These are phyloP conservation scores for Lathyrus aphaca DNA, from an alignment of 306 rosid species.

Conservation along the genomic window DNA sequence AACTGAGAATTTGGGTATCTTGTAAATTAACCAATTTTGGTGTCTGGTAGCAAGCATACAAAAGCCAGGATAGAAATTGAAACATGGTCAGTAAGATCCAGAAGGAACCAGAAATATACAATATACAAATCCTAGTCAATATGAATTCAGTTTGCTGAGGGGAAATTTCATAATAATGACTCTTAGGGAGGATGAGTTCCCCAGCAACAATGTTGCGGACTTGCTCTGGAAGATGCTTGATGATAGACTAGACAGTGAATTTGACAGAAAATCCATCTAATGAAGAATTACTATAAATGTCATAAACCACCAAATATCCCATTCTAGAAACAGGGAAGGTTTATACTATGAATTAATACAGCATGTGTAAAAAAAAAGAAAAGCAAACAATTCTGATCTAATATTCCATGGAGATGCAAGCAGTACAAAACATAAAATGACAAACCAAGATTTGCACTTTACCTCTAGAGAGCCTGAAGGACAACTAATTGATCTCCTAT, in stretches of 20 bases:
- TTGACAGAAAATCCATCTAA: background rate
- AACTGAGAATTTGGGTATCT: background rate
- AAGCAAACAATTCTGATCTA: constrained; percentile 22
- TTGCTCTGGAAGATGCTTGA: constrained; percentile 3
- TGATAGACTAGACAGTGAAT: background rate
- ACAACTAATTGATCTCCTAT: constrained; percentile 78
- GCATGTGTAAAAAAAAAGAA: background rate
- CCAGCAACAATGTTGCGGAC: background rate
- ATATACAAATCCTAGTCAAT: background rate
- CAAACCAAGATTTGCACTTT: constrained; percentile 67
- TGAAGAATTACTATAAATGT: background rate
- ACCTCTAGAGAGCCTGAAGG: constrained; percentile 82
- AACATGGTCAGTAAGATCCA: background rate
- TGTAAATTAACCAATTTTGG: background rate
- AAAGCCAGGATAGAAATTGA: background rate
- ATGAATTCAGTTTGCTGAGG: background rate
- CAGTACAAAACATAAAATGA: constrained; percentile 38
- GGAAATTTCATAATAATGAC: background rate
- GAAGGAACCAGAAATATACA: background rate
- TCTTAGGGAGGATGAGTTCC: background rate
- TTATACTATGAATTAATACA: background rate
- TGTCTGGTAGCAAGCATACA: background rate
- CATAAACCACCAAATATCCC: constrained; percentile 8
- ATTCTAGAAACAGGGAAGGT: background rate
- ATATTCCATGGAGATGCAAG: constrained; percentile 25